Evolutionary conservation across 257 asterid species (phyloP).

Genomic region (Catharanthus roseus): DNA sequence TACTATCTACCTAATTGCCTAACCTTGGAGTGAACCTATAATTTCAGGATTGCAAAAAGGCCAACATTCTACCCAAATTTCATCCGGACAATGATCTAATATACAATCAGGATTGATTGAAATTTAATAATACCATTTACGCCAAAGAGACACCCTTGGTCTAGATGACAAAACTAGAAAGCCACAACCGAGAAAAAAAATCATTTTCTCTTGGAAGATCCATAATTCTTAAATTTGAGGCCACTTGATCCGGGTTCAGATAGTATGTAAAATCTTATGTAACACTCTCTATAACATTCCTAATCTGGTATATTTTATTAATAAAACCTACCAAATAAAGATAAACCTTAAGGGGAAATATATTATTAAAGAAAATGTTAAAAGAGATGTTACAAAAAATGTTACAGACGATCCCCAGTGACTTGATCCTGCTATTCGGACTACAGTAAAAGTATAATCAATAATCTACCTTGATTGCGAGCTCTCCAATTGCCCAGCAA

Average conservation of each 20-base stretch:
- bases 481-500: constrained; percentile 99
- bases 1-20: not conserved
- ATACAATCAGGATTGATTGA: not conserved
- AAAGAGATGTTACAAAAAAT: too few species aligned
- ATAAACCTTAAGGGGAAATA: too few species aligned
- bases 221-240: not conserved
- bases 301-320: too few species aligned
- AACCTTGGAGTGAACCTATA: not conserved
- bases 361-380: too few species aligned
- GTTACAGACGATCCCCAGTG: too few species aligned
- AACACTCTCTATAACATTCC: too few species aligned
- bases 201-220: not conserved
- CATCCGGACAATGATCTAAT: not conserved
- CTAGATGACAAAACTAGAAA: not conserved
- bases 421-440: too few species aligned
- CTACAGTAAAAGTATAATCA: not conserved
- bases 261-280: too few species aligned
- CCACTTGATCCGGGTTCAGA: not conserved
- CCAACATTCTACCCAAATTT: not conserved
- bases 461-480: constrained; percentile 68
- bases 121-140: not conserved
- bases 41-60: not conserved
- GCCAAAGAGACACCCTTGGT: not conserved
- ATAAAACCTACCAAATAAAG: too few species aligned
- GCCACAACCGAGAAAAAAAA: constrained; percentile 3